These are phyloP conservation scores for Aspergillus flavus DNA, from an alignment of 2,329 filamentous ascomycete species.

Conservation along the genomic window DNA sequence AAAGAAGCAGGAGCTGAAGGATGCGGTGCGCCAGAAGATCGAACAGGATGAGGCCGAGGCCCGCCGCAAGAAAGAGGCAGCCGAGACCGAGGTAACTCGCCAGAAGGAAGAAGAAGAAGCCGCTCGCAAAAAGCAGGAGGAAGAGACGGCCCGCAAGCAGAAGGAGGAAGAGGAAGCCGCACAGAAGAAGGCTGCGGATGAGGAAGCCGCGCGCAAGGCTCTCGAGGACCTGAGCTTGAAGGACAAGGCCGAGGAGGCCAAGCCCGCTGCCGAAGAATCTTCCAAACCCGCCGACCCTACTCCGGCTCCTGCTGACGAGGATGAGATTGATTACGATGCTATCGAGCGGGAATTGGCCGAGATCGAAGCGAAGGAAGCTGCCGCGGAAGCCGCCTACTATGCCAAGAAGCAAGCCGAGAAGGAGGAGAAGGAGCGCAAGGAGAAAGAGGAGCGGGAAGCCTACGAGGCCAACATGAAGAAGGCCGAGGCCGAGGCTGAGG, in stretches of 20 bases:
- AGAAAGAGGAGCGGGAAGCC: conserved; percentile 47
- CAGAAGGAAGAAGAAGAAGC: conserved; percentile 30
- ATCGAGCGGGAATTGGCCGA: conserved; percentile 52
- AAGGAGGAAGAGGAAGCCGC: conserved; percentile 33
- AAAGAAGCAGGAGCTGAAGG: conserved; percentile 75
- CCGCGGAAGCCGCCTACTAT: conserved; percentile 53
- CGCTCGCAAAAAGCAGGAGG: conserved; percentile 50
- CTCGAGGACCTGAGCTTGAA: conserved; percentile 28
- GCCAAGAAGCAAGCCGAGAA: conserved; percentile 82
- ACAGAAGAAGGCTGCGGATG: conserved; percentile 31
- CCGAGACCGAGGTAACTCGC: conserved; percentile 39
- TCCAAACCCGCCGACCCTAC: conserved; percentile 38
- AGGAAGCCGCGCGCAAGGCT: conserved; percentile 25
- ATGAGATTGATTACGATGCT: conserved; percentile 50
- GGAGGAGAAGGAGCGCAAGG: conserved; percentile 49
- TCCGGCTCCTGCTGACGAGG: conserved; percentile 36
- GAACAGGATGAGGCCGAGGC: conserved; percentile 60
- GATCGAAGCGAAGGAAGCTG: conserved; percentile 50
- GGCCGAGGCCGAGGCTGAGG: conserved; percentile 52
- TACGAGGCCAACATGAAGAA: conserved; percentile 53
- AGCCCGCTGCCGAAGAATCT: conserved; percentile 37
- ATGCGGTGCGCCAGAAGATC: conserved; percentile 53
- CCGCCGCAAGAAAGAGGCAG: conserved; percentile 53
- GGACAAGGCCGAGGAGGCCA: conserved; percentile 50
- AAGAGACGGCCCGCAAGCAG: conserved; percentile 36